Evolutionary conservation across 108 stramenopile genomes (phyloP).

Genomic region (Nitzschia sp.): DNA sequence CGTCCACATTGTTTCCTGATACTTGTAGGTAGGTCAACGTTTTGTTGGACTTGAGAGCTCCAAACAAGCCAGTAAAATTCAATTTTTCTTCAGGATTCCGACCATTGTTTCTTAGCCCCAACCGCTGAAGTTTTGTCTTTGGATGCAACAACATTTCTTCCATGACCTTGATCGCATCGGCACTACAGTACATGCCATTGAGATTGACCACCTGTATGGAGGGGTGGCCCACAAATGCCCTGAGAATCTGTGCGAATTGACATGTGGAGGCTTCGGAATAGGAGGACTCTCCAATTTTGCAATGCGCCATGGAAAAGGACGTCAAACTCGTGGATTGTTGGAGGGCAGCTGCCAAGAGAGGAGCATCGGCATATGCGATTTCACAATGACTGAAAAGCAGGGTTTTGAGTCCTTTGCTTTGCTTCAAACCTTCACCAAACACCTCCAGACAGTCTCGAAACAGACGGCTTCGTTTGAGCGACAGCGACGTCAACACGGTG

Average conservation of each 20-base stretch:
- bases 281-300: constrained; percentile 6
- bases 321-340: constrained; percentile 10
- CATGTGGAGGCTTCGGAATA: constrained; percentile 1
- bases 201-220: constrained; percentile 17
- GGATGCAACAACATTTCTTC: constrained; percentile 8
- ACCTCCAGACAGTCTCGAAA: background rate
- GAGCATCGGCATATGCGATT: constrained; percentile 20
- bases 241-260: constrained; percentile 3
- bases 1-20: constrained; percentile 24
- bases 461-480: constrained; percentile 20
- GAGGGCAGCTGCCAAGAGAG: constrained; percentile 18
- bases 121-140: constrained; percentile 1
- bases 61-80: background rate
- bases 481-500: constrained; percentile 1
- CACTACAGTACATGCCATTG: constrained; percentile 25
- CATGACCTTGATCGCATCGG: constrained; percentile 17
- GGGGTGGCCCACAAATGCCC: constrained; percentile 14
- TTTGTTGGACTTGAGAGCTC: constrained; percentile 10
- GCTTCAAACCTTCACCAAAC: constrained; percentile 21
- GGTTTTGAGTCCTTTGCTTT: background rate
- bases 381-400: constrained; percentile 20
- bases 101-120: constrained; percentile 31
- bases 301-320: constrained; percentile 24
- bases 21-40: constrained; percentile 23
- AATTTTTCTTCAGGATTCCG: constrained; percentile 20